Conservation (phyloP, 192 early-diverging fungal species). For the Rhizophagus sp. region DNA sequence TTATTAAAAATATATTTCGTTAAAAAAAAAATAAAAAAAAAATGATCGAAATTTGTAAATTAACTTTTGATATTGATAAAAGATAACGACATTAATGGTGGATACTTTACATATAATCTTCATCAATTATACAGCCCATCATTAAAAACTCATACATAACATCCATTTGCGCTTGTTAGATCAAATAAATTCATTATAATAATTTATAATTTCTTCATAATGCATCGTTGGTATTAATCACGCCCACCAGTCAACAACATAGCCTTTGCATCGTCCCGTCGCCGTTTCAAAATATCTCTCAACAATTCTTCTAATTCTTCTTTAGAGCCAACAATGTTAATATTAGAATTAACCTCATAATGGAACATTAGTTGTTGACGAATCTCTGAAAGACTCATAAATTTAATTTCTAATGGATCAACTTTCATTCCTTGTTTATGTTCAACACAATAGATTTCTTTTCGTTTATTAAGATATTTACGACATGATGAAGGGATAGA, state of each 20-base stretch:
- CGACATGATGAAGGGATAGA: slow-evolving; percentile 10
- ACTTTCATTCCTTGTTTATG: neutral
- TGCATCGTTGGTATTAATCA: neutral
- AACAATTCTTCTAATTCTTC: neutral
- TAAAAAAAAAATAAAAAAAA: too few relatives aligned
- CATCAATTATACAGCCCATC: too few relatives aligned
- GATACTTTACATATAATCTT: too few relatives aligned
- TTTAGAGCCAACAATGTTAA: neutral
- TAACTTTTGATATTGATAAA: too few relatives aligned
- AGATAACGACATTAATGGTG: too few relatives aligned
- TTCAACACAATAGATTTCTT: slow-evolving; percentile 10
- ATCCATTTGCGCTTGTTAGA: too few relatives aligned
- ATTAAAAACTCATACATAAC: too few relatives aligned
- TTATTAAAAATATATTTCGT: too few relatives aligned
- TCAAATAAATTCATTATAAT: too few relatives aligned
- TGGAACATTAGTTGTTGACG: neutral
- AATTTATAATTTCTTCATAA: neutral
- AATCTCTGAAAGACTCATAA: neutral
- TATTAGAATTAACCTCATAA: neutral
- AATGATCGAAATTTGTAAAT: too few relatives aligned
- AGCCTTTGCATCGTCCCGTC: neutral
- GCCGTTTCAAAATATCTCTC: slow-evolving; percentile 2
- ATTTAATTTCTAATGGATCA: neutral
- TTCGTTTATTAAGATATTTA: neutral
- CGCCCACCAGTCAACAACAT: neutral